Evolutionary conservation across 1,139 yeast species (phyloP), one percentile per base, ranked within the genome.

Genomic region (Sugiyamaella japonica): DNA sequence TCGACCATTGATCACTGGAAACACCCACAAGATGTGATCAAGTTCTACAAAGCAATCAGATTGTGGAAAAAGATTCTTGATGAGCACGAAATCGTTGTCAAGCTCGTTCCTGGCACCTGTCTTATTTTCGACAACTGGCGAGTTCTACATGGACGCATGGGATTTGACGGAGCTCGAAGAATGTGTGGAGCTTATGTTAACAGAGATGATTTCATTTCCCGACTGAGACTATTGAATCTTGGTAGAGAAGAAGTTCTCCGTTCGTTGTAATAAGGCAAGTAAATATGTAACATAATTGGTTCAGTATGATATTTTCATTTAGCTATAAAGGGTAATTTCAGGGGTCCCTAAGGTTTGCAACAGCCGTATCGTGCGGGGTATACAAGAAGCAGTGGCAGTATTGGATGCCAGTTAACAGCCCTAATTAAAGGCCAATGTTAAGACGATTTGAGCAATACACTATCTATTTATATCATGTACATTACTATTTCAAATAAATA

Each of bases 71-170:
- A 66, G 36, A 75, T 85, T 50, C 78, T 86, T 54, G 75, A 78
- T 56, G 79, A 77, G 46, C 79, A 83, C 64, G 86, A 83, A 65
- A 72, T 82, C 40, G 77, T 78, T 60, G 74, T 83, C 67, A 84
- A 78, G 63, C 76, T 86, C 64, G 74, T 71, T 52, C 91, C 91
- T 0, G 91, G 90, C 2, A 84, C 82, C 63, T 82, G 85, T 53
- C 71, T 85, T 61, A 81, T 86, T 49, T 85, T 86, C 66, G 90
- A 86, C 66, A 86, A 86, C 68, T 85, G 91, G 91, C 71, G 93
- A 61, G 84, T 85, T 46, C 75, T 86, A 70, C 93, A 86, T 66
- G 84, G 87, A 28, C 77, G 91, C 65, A 81, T 85, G 50, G 85
- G 79, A 55, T 85, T 85, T 61, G 81, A 85, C 1, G 91, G 91